Evolutionary conservation across 2,329 filamentous ascomycete genomes (phyloP), one percentile per base, ranked within the genome.

Genomic region (Neonectria hederae): DNA sequence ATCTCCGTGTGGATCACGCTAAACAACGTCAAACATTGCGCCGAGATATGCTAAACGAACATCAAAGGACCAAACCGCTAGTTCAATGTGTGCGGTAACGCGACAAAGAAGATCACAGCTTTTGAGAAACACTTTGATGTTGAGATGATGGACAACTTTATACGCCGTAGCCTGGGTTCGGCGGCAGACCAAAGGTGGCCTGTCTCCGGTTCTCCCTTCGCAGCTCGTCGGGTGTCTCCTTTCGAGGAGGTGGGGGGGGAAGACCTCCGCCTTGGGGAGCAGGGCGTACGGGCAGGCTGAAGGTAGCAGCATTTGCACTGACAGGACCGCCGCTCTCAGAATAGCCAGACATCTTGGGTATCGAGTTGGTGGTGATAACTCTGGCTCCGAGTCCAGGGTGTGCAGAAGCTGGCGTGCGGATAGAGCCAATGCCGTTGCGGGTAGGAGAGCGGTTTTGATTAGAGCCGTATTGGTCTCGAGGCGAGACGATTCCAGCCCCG

Each of bases 261-360:
- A 90, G 81, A 9, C 86, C 83, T 11, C 86, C 87, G 9, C 82
- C 85, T 3, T 85, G 84, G 42, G 89, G 87, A 30, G 85, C 89
- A 48, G 86, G 83, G 51, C 90, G 86, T 62, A 91, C 85, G 1
- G 91, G 89, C 53, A 93, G 80, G 38, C 84, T 86, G 59, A 90
- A 90, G 3, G 86, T 87, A 17, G 82, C 76, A 55, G 79, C 79
- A 64, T 79, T 83, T 46, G 82, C 80, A 69, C 83, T 84, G 58
- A 80, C 75, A 58, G 77, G 79, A 32, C 72, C 79, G 63, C 75
- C 72, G 62, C 69, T 79, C 19, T 83, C 82, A 2, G 78, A 69
- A 30, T 80, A 80, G 21, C 76, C 75, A 24, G 76, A 69, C 13
- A 80, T 78, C 72, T 84, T 84, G 30, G 85, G 86, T 65, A 86